Evolutionary conservation across 345 rosid species (phyloP), one percentile per base, ranked within the genome.

Genomic region (Corchorus capsularis): DNA sequence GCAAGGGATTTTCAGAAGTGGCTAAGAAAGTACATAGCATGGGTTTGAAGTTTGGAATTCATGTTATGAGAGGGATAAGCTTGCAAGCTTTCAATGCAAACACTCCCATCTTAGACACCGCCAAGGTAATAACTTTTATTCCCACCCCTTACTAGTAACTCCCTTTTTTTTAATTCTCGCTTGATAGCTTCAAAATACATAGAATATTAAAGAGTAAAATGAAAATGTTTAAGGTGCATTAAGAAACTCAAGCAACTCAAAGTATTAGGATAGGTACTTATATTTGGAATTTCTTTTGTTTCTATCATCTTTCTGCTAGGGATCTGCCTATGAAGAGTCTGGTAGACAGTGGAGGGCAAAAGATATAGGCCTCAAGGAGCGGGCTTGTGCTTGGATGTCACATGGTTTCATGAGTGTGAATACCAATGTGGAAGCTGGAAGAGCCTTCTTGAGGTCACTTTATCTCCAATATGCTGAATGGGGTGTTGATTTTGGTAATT

Each of bases 41-140:
- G 96, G 98, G 96, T 82, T 83, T 96, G 81, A 96, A 92, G 87
- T 93, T 96, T 76, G 99, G 99, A 75, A 88, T 93, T 82, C 98
- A 96, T 80, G 89, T 91, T 55, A 95, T 95, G 98, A 89, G 92
- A 75, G 99, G 98, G 66, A 87, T 96, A 75, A 96, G 99, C 75
- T 86, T 90, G 57, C 99, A 96, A 71, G 98, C 99, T 59, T 87
- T 87, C 78, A 86, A 90, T 80, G 93, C 90, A 12, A 92, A 93
- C 84, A 85, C 92, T 55, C 94, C 84, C 12, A 93, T 95, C 81
- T 65, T 89, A 79, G 96, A 93, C 78, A 73, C 63, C 16, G 32
- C 59, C 67, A 90, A 81, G 90, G 97, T 92, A 86, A 62, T 60
- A n/a, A 14, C 66, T 12, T 1, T 62, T 50, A 43, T 46, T 64